Base-by-base conservation (phyloP, 2,329 filamentous ascomycete genomes). In the Amesomyces nigricolor region DNA sequence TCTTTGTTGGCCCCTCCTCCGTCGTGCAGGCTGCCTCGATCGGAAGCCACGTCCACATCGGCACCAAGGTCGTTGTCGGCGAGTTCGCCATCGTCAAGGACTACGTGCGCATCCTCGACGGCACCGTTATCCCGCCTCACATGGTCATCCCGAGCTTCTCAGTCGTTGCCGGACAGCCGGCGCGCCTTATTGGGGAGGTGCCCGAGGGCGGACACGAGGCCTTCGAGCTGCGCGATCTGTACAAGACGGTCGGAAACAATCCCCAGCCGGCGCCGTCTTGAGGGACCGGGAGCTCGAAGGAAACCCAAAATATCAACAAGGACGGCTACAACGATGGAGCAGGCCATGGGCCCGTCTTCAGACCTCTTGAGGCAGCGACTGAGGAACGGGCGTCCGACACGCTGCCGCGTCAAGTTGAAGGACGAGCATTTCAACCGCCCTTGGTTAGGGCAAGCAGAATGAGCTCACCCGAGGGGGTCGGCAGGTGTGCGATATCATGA, bases 91-190 rank as follows among this genome's bases (percentile, higher is more conserved):
- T 96, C 58, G 82, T 97, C 67, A 96, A 96, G 71, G 94, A 97
- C 70, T 95, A 90, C 67, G 90, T 95, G 47, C 87, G 87, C 69
- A 83, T 99, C 40, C 73, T 97, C 62, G 90, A 96, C 58, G 87
- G 87, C 30, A 83, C 89, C 0, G 86, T 96, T 4, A 81, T 99
- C 5, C 88, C 94, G 2, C 78, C 87, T 0, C 87, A 90, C 58
- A 95, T 95, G 85, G 89, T 97, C 22, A 87, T 97, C 53, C 91
- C 92, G 1, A 91, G 90, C 67, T 95, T 94, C 69, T 91, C 86
- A 53, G 82, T 97, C 53, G 91, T 99, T n/a, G 92, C 86, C 0
- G 91, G 91, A 0, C 77, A 82, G 66, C 91, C 91, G 1, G 91
- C 86, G 0, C 78, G 87, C 54, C 86, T 95, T 47, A 80, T 95